A percentile compares a stretch with the other conserved stretches of the same genome.
Conservation (phyloP, 2,329 filamentous ascomycete genomes). For the Aspergillus tamarii region DNA sequence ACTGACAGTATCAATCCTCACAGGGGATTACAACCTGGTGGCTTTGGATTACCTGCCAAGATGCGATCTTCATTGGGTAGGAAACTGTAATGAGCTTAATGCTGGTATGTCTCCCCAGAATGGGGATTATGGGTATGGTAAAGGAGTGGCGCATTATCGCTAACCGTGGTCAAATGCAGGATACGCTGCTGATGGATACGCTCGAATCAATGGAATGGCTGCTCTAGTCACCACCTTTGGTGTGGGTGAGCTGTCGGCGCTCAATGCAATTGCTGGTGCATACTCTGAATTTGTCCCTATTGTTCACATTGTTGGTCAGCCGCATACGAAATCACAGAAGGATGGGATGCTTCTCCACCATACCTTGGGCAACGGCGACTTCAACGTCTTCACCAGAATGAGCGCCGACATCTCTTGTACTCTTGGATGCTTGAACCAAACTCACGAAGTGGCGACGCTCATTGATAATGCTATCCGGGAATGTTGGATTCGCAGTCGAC, state of each 20-base stretch:
- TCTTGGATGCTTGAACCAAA: slow-evolving; percentile 70
- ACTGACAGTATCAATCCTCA: neutral
- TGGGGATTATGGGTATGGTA: neutral
- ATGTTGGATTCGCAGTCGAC: slow-evolving; percentile 73
- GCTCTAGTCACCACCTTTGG: slow-evolving; percentile 77
- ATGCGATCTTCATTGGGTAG: slow-evolving; percentile 60
- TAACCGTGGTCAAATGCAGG: slow-evolving; percentile 40
- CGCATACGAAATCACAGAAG: slow-evolving; percentile 52
- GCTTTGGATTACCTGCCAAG: slow-evolving; percentile 62
- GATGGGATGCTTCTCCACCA: slow-evolving; percentile 61
- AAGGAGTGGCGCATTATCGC: neutral
- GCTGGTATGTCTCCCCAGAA: slow-evolving; percentile 45
- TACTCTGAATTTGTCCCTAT: slow-evolving; percentile 74
- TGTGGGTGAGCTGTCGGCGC: slow-evolving; percentile 67
- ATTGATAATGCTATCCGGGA: slow-evolving; percentile 78
- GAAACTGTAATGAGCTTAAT: slow-evolving; percentile 65
- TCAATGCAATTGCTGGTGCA: slow-evolving; percentile 75
- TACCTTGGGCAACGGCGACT: slow-evolving; percentile 76
- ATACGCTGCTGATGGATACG: slow-evolving; percentile 81
- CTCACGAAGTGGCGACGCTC: slow-evolving; percentile 69
- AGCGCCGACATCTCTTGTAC: slow-evolving; percentile 71
- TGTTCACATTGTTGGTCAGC: slow-evolving; percentile 63
- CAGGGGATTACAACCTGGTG: slow-evolving; percentile 69
- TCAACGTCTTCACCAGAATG: slow-evolving; percentile 82
- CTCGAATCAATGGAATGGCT: slow-evolving; percentile 70